A percentile compares a stretch with the other conserved stretches of the same genome.
These are phyloP conservation scores for Crithidia brevicula DNA, from an alignment of 208 protist species.

Conservation along the genomic window DNA sequence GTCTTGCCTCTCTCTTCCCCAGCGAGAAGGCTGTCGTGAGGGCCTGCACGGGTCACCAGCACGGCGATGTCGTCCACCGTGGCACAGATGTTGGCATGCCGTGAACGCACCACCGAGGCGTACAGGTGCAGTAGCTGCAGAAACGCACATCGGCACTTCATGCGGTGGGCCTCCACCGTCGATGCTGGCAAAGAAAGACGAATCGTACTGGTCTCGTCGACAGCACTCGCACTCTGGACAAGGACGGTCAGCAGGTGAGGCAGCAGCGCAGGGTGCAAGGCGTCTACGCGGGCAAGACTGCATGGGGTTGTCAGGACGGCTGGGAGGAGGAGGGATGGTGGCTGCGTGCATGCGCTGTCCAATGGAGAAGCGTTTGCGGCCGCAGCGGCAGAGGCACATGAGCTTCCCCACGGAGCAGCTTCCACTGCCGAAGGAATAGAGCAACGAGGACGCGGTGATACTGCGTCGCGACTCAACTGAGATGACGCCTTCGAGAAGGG, in stretches of 20 bases:
- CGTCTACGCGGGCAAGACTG: conserved; percentile 24
- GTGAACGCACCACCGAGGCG: not conserved
- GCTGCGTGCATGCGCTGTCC: no score
- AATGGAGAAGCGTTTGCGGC: not conserved
- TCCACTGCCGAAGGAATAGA: not conserved
- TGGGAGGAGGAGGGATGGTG: conserved; percentile 21
- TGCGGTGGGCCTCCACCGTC: no score
- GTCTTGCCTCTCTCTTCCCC: no score
- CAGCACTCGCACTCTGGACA: not conserved
- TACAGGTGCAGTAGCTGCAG: conserved; percentile 22
- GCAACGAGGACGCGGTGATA: not conserved
- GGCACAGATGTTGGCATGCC: not conserved
- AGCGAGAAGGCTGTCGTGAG: no score
- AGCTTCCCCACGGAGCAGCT: conserved; percentile 16
- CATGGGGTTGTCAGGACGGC: conserved; percentile 3
- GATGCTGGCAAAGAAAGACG: no score
- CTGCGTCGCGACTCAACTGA: not conserved
- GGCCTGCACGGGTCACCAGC: not conserved
- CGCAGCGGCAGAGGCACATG: not conserved
- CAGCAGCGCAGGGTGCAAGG: conserved; percentile 19
- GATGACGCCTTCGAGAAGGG: not conserved
- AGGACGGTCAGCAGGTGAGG: conserved; percentile 20
- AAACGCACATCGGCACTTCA: conserved; percentile 2
- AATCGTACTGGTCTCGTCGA: no score
- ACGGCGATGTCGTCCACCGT: not conserved